A percentile compares a stretch with the other conserved stretches of the same genome.
Evolutionary conservation across 768 basidiomycete species (phyloP).

Genomic region (Termitomyces titanicus): DNA sequence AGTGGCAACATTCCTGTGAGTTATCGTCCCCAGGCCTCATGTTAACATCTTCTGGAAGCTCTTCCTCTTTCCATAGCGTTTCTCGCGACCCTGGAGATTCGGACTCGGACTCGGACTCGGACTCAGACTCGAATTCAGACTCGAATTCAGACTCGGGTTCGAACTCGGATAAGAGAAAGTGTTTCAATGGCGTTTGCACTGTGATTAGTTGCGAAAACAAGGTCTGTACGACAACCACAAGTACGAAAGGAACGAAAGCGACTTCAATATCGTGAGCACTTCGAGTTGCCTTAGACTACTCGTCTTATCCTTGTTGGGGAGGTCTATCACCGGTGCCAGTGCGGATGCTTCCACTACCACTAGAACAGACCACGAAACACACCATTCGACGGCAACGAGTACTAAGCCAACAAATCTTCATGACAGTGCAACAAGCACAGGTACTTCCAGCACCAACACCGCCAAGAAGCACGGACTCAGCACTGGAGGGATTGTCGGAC

Average conservation of each 20-base stretch:
- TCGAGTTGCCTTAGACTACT: background rate
- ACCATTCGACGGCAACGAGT: background rate
- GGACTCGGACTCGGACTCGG: background rate
- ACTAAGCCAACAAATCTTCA: background rate
- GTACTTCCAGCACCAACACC: too few relatives aligned
- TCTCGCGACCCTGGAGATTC: background rate
- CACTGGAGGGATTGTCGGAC: background rate
- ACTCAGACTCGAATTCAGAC: slow-evolving; percentile 2
- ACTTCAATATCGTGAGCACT: background rate
- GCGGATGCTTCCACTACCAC: background rate
- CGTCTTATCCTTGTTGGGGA: background rate
- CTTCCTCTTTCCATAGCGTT: background rate
- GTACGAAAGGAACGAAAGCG: background rate
- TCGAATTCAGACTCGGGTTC: slow-evolving; percentile 17
- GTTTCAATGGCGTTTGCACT: slow-evolving; percentile 12
- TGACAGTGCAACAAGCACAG: background rate
- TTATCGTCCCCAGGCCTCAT: background rate
- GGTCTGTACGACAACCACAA: background rate
- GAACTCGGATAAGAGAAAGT: slow-evolving; percentile 9
- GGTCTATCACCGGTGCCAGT: background rate
- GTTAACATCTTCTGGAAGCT: background rate
- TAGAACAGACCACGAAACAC: background rate
- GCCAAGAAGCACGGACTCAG: background rate
- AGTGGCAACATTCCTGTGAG: background rate
- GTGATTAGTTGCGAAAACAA: background rate